A percentile compares a stretch with the other conserved stretches of the same genome.
Conservation (phyloP, 768 basidiomycete genomes). For the Pleurotus giganteus region DNA sequence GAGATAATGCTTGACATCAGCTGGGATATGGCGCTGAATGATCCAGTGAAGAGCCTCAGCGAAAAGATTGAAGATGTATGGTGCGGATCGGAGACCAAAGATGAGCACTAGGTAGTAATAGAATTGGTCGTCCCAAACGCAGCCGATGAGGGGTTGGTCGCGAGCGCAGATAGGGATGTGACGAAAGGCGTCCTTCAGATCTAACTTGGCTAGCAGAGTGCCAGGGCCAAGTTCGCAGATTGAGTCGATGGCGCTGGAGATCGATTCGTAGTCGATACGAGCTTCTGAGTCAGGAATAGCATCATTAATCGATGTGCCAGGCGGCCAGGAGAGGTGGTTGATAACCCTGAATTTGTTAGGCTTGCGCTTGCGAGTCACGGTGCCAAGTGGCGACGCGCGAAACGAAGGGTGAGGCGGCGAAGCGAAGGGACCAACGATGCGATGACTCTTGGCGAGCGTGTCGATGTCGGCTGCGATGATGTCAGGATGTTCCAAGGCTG, state of each 20-base stretch:
- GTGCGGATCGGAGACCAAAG: conserved; percentile 36
- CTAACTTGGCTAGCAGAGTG: neutral
- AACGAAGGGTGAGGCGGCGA: conserved; percentile 18
- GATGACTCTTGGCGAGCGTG: conserved; percentile 10
- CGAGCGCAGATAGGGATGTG: conserved; percentile 14
- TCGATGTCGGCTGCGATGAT: conserved; percentile 12
- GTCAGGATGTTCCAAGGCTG: conserved; percentile 17
- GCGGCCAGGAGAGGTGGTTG: conserved; percentile 10
- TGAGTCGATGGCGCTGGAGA: neutral
- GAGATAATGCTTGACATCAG: conserved; percentile 28
- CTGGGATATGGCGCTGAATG: conserved; percentile 30
- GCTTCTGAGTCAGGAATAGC: conserved; percentile 7
- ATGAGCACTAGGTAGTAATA: conserved; percentile 16
- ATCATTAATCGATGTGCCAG: conserved; percentile 6
- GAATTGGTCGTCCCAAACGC: neutral
- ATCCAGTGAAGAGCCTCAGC: too few relatives aligned
- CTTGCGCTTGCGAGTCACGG: conserved; percentile 19
- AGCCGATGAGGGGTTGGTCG: conserved; percentile 20
- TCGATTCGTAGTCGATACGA: neutral
- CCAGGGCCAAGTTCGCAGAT: neutral
- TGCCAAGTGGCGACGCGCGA: conserved; percentile 23
- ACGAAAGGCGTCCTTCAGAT: conserved; percentile 16
- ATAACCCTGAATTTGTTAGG: conserved; percentile 16
- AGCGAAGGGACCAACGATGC: conserved; percentile 21
- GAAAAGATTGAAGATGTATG: too few relatives aligned